Evolutionary conservation across 371 early-diverging fungal genomes (phyloP).

Genomic region (Coemansia sp.): DNA sequence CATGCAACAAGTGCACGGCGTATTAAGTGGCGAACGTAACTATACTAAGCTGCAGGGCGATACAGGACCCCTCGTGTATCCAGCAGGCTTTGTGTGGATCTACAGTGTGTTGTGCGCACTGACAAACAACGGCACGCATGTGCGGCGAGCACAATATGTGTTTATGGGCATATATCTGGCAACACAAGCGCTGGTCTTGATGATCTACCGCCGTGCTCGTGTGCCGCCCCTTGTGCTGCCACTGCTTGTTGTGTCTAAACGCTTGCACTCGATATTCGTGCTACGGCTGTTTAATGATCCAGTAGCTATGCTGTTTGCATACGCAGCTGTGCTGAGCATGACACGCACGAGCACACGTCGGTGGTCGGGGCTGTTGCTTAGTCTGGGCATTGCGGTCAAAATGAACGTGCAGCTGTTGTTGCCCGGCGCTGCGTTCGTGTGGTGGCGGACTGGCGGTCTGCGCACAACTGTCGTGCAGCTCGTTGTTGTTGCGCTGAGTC

Average conservation of each 20-base stretch:
- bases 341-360: constrained; percentile 53
- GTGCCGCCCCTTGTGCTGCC: constrained; percentile 65
- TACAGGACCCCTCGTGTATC: constrained; percentile 94
- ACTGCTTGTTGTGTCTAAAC: constrained; percentile 69
- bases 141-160: constrained; percentile 75
- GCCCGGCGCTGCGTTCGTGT: constrained; percentile 72
- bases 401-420: constrained; percentile 91
- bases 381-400: constrained; percentile 82
- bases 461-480: constrained; percentile 6
- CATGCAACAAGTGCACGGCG: constrained; percentile 87
- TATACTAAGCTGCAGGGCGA: constrained; percentile 81
- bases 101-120: constrained; percentile 69
- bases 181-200: constrained; percentile 64
- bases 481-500: constrained; percentile 9
- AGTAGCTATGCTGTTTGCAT: constrained; percentile 80
- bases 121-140: constrained; percentile 69
- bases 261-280: constrained; percentile 88
- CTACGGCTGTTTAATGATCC: constrained; percentile 92
- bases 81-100: constrained; percentile 90
- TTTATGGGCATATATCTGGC: constrained; percentile 75
- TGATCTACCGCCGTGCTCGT: constrained; percentile 64
- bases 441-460: constrained; percentile 36
- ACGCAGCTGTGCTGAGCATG: constrained; percentile 63
- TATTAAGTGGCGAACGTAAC: constrained; percentile 73
- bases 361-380: constrained; percentile 45